phyloP scores from a whole-genome alignment of 176 grass and related monocot genomes.

The Tuctoria greenei region DNA sequence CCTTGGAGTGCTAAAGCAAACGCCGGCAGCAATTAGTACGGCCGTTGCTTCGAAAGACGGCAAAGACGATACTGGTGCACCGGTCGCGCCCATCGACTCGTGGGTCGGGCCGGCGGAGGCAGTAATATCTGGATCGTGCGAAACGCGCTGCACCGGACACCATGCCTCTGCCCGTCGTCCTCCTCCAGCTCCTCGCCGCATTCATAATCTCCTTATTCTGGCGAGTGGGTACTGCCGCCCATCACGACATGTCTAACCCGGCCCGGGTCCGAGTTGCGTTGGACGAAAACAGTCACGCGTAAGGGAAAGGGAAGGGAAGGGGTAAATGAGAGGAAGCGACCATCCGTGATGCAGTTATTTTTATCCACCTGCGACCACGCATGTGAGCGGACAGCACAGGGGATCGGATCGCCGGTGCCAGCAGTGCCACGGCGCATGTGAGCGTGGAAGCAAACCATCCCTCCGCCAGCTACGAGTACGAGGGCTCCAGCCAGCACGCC shows the following conservation, averaged over 20 bases:
- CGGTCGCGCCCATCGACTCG: neutral
- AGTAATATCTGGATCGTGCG: neutral
- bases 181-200: too few relatives aligned
- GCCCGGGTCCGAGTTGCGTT: too few relatives aligned
- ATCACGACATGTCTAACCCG: slow-evolving; percentile 14
- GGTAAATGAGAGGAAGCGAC: neutral
- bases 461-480: neutral
- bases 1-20: neutral
- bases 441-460: neutral
- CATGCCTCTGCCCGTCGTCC: too few relatives aligned
- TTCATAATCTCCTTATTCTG: too few relatives aligned
- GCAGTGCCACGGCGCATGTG: neutral
- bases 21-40: neutral
- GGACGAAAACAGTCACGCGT: neutral
- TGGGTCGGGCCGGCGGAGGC: neutral
- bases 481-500: too few relatives aligned
- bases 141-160: neutral
- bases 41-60: neutral
- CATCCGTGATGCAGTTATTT: neutral
- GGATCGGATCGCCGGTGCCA: neutral
- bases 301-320: too few relatives aligned
- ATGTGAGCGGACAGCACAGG: neutral
- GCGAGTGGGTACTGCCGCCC: too few relatives aligned
- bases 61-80: neutral
- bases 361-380: neutral